Base-by-base conservation (phyloP, 345 rosid genomes). In the Gossypium herbaceum region DNA sequence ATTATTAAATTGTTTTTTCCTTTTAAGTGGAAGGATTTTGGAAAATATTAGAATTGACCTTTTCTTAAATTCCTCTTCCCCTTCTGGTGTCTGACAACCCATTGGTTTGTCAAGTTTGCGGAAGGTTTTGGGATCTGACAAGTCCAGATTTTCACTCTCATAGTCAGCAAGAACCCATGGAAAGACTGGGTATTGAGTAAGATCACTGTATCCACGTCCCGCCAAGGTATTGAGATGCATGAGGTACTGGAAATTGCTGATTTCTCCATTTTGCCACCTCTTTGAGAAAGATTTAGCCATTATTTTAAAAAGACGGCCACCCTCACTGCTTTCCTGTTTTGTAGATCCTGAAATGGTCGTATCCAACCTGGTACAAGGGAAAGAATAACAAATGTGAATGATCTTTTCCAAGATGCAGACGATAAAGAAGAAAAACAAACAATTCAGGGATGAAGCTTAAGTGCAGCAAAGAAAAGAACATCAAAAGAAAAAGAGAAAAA, bases 251-350 rank as follows among this genome's bases (percentile, higher is more conserved):
- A 96, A 96, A 82, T 96, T 96, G 89, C 97, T 96, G 67, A 93
- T 96, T 85, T 96, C 99, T 82, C 99, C 99, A 83, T 88, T 96
- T 82, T 96, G 98, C 99, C 99, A 96, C 80, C 99, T 90, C 84
- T 90, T 96, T 12, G 99, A 96, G 81, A 96, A 96, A 72, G 99
- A 96, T 81, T 92, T 96, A 50, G 99, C 98, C 90, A 85, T 88
- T 78, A 88, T 63, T 85, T 87, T 96, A 79, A 96, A 96, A 68
- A 96, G 90, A 47, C 99, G 97, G 75, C 97, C 81, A 52, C 99
- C 98, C 79, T 96, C 99, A 57, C 79, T 88, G 79, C 84, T 92
- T 82, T 96, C 99, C 76, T 93, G 98, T 80, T 92, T 96, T 68
- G 87, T 79, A 72, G 97, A 88, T 62, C 99, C 99, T 66, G 98